phyloP scores from a whole-genome alignment of 345 rosid species.

The Hirschfeldia incana region DNA sequence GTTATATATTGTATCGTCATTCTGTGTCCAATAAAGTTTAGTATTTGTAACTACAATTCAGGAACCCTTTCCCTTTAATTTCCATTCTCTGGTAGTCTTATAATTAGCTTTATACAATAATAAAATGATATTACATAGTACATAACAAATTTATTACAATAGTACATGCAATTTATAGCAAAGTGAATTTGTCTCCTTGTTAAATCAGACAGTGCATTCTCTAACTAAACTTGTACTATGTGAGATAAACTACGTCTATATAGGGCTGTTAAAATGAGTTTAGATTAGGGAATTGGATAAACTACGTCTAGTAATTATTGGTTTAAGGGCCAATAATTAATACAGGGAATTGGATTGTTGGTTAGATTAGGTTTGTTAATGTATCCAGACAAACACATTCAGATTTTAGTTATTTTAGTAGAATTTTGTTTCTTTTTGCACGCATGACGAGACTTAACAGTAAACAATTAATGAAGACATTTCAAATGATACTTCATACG shows the following conservation, averaged over 20 bases:
- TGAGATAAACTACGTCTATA: not conserved
- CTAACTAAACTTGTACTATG: not conserved
- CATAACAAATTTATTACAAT: conserved; percentile 2
- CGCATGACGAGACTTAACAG: not conserved
- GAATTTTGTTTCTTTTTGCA: not conserved
- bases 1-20: conserved; percentile 1
- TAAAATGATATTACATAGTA: not conserved
- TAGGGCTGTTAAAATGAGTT: not conserved
- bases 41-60: conserved; percentile 22
- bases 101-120: not conserved
- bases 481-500: not conserved
- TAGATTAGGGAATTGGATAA: not conserved
- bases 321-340: not conserved
- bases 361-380: conserved; percentile 27
- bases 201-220: not conserved
- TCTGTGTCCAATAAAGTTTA: conserved; percentile 19
- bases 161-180: conserved; percentile 20
- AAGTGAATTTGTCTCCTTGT: conserved; percentile 18
- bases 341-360: conserved; percentile 14
- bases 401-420: not conserved
- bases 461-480: not conserved
- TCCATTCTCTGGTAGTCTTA: not conserved
- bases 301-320: not conserved
- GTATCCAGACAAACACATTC: conserved; percentile 17
- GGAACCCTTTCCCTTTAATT: not conserved